phyloP scores from a whole-genome alignment of 345 rosid genomes.

The Boechera divaricarpa region DNA sequence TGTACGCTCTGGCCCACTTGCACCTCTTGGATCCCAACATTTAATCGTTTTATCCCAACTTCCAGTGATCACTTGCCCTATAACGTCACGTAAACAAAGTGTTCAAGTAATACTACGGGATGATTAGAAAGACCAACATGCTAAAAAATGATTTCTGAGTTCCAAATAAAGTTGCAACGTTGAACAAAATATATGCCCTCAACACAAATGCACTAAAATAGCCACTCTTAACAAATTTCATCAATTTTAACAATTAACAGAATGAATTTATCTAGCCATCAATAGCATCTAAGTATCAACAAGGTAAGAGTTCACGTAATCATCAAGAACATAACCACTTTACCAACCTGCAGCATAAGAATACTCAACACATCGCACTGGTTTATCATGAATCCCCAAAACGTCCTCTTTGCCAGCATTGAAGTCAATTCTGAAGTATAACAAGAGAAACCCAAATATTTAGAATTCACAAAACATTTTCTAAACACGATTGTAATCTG shows the following conservation, averaged over 20 bases:
- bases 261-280: not conserved
- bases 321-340: not conserved
- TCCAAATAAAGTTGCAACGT: slow-evolving; percentile 8
- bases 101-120: not conserved
- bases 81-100: slow-evolving; percentile 25
- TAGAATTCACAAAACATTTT: not conserved
- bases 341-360: slow-evolving; percentile 93
- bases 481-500: not conserved
- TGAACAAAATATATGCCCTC: not conserved
- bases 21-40: slow-evolving; percentile 98
- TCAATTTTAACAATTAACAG: not conserved
- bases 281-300: not conserved
- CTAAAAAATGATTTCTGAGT: not conserved
- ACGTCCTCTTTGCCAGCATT: slow-evolving; percentile 81
- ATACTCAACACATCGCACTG: slow-evolving; percentile 91
- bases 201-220: not conserved
- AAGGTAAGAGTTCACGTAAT: slow-evolving; percentile 5
- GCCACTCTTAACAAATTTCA: not conserved
- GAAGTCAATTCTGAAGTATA: slow-evolving; percentile 76
- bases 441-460: slow-evolving; percentile 1
- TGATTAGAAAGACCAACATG: slow-evolving; percentile 10
- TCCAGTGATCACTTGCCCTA: slow-evolving; percentile 96
- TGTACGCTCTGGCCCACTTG: slow-evolving; percentile 85
- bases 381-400: slow-evolving; percentile 86
- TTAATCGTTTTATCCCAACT: slow-evolving; percentile 95